Evolutionary conservation across 345 rosid species (phyloP), one percentile per base, ranked within the genome.

Genomic region (Nephelium lappaceum): DNA sequence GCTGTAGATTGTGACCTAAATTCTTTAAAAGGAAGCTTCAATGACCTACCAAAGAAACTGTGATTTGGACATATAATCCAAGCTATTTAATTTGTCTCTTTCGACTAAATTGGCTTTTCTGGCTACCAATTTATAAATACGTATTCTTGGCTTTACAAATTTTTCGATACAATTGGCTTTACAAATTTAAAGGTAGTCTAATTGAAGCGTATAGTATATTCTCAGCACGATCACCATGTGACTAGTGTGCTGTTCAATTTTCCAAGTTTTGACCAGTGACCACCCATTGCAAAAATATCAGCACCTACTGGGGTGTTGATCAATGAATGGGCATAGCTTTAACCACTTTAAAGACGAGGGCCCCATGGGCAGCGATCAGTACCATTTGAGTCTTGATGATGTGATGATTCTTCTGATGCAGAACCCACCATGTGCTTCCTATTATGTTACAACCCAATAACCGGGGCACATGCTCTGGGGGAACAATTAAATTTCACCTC

Each of bases 381-480:
- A n/a, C n/a, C n/a, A n/a, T n/a, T n/a, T n/a, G n/a, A n/a, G n/a
- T n/a, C n/a, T n/a, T n/a, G n/a, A n/a, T n/a, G n/a, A n/a, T n/a
- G n/a, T n/a, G n/a, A n/a, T n/a, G n/a, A n/a, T n/a, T n/a, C n/a
- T n/a, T n/a, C n/a, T n/a, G n/a, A n/a, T n/a, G n/a, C n/a, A 43
- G 77, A 63, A 16, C 70, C 69, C 70, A 45, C 43, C 27, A 57
- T 57, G 76, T 57, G 65, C 65, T 25, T 51, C 18, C n/a, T 38
- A 55, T 8, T 5, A 14, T 11, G 10, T 8, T 31, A 31, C 36
- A 31, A 31, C 3, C 36, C 36, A 31, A 31, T 31, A 27, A 0
- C 31, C 2, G 31, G 31, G 31, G 1, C 31, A 27, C 2, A 27
- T 2, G 3, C 36, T 31, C 36, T 2, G 0, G 36, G 36, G 36